A percentile compares a stretch with the other conserved stretches of the same genome.
Conservation (phyloP, 2,329 filamentous ascomycete genomes). For the Pseudocercospora macadamiae region DNA sequence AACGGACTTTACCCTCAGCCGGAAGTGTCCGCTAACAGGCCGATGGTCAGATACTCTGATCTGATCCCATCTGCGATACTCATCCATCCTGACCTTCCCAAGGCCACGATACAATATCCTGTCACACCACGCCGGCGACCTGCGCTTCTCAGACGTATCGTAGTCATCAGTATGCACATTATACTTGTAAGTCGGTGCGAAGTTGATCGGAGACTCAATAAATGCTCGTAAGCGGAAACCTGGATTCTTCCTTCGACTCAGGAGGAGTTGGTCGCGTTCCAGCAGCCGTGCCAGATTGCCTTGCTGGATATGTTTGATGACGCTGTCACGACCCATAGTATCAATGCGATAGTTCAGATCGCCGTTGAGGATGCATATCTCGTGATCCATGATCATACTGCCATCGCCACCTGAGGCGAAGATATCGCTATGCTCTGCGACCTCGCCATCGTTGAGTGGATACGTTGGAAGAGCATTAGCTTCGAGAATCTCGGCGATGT, state of each 20-base stretch:
- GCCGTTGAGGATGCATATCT: constrained; percentile 94
- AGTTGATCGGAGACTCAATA: constrained; percentile 85
- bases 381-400: constrained; percentile 91
- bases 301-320: constrained; percentile 80
- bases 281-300: constrained; percentile 84
- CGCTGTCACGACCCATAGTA: constrained; percentile 90
- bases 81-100: constrained; percentile 80
- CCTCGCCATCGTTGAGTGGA: constrained; percentile 53
- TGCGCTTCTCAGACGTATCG: constrained; percentile 85
- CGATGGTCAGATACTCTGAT: constrained; percentile 89
- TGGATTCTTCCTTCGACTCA: constrained; percentile 85
- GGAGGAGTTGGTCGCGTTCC: constrained; percentile 88
- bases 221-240: constrained; percentile 87
- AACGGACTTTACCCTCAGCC: constrained; percentile 81
- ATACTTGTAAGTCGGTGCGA: constrained; percentile 97
- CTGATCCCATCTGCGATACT: constrained; percentile 81
- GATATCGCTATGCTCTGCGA: constrained; percentile 68
- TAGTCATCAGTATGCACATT: constrained; percentile 94
- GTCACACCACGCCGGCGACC: constrained; percentile 96
- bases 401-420: constrained; percentile 94
- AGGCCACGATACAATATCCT: constrained; percentile 82
- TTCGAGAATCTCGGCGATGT: constrained; percentile 88
- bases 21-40: constrained; percentile 85
- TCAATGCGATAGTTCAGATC: constrained; percentile 99
- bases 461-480: constrained; percentile 68